Base-by-base conservation (phyloP, 2,329 filamentous ascomycete species). In the Fusarium sp. region DNA sequence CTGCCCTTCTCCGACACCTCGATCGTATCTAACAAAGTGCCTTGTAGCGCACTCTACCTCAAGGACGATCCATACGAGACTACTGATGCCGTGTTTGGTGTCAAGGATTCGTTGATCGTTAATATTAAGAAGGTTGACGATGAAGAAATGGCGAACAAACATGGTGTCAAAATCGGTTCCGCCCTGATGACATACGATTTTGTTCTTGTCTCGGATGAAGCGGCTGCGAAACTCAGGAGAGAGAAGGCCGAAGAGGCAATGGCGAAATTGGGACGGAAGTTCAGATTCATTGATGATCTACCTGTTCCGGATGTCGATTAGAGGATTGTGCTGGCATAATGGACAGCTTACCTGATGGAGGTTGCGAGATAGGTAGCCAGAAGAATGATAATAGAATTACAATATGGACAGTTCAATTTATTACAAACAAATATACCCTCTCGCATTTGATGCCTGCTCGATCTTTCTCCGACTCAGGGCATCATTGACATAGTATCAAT, bases 11-110 rank as follows among this genome's bases (percentile, higher is more conserved):
- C 24, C 4, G 9, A 1, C 14, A 24, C 12, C 12, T 5, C 6
- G 20, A 35, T 12, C 2, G 5, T 13, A 4, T 14, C 35, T 61
- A 6, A 71, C 35, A 14, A 38, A 5, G 6, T 20, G 0, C 28
- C 11, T 3, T 32, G 10, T 4, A 72, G 69, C 6, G 69, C 69
- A 13, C 62, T 72, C 1, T 72, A 72, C 10, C 22, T 69, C 10
- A 69, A 64, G 5, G 55, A 64, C 5, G 70, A 72, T 9, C 70
- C 69, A 3, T 72, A 72, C 3, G 69, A 72, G 1, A 61, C 54
- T 3, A 73, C 70, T 1, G 70, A 72, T 38, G 70, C 70, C 0
- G 70, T 72, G 0, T 72, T 72, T 57, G 70, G 70, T 7, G 70
- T 72, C 1, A 72, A 72, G 13, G 54, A 72, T 12, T 72, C 70